A percentile compares a stretch with the other conserved stretches of the same genome.
Evolutionary conservation across 2,329 filamentous ascomycete species (phyloP).

Genomic region (Epichloe sibirici): DNA sequence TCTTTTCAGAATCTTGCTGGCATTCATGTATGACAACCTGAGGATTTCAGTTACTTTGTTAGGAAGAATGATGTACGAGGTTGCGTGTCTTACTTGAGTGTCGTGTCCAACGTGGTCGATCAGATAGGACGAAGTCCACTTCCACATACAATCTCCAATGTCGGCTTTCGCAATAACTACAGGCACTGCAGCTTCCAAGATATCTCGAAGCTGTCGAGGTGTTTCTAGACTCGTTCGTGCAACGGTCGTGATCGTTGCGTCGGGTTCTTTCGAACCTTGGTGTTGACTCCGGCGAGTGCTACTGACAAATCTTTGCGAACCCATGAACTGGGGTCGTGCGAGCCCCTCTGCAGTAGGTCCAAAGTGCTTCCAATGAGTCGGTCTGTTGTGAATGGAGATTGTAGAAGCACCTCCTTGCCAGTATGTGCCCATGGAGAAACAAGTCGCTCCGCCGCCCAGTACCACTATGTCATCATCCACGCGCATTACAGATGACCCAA

Average conservation of each 20-base stretch:
- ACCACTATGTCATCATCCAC: slow-evolving; percentile 44
- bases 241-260: slow-evolving; percentile 24
- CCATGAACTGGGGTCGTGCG: slow-evolving; percentile 10
- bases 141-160: slow-evolving; percentile 52
- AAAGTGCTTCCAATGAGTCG: not conserved
- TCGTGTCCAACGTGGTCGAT: slow-evolving; percentile 46
- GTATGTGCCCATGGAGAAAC: slow-evolving; percentile 81
- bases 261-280: not conserved
- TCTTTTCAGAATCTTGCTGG: slow-evolving; percentile 37
- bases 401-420: slow-evolving; percentile 57
- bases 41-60: not conserved
- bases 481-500: slow-evolving; percentile 50
- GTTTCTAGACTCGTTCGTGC: slow-evolving; percentile 40
- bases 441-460: slow-evolving; percentile 71
- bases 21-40: slow-evolving; percentile 66
- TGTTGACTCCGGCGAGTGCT: slow-evolving; percentile 3
- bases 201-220: slow-evolving; percentile 42
- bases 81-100: slow-evolving; percentile 37
- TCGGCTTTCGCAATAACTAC: slow-evolving; percentile 50
- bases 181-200: slow-evolving; percentile 44
- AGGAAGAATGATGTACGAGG: not conserved
- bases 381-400: slow-evolving; percentile 14
- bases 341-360: not conserved
- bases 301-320: slow-evolving; percentile 17
- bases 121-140: slow-evolving; percentile 61